These are phyloP conservation scores for Xylariaceae sp. DNA, from an alignment of 2,329 filamentous ascomycete genomes.

Conservation along the genomic window DNA sequence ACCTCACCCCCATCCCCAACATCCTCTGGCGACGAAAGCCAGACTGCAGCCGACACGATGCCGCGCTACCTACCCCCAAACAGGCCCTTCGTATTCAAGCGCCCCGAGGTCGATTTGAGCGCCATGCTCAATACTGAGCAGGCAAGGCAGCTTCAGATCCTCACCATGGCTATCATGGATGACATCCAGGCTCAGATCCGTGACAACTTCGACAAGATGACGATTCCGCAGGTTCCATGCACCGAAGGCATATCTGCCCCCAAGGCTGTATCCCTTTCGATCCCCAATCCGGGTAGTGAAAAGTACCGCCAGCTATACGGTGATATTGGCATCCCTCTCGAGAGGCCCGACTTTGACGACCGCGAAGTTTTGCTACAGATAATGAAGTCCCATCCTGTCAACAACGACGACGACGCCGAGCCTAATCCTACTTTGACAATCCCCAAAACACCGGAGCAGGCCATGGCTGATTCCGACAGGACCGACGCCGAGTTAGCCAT, in stretches of 20 bases:
- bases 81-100: constrained; percentile 32
- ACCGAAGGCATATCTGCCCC: constrained; percentile 27
- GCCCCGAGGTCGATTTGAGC: constrained; percentile 46
- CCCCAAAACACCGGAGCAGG: constrained; percentile 30
- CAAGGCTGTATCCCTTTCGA: constrained; percentile 27
- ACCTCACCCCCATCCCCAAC: constrained; percentile 10
- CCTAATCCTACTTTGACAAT: constrained; percentile 21
- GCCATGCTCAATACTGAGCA: constrained; percentile 44
- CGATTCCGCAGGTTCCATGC: constrained; percentile 27
- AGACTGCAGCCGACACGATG: constrained; percentile 18
- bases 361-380: constrained; percentile 16
- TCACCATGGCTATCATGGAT: constrained; percentile 49
- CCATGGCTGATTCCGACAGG: constrained; percentile 32
- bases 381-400: constrained; percentile 12
- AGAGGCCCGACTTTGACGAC: constrained; percentile 24
- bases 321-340: constrained; percentile 22
- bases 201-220: constrained; percentile 47
- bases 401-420: constrained; percentile 1
- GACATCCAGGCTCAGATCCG: constrained; percentile 49
- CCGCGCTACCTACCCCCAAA: constrained; percentile 12
- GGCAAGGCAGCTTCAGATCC: constrained; percentile 46
- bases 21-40: constrained; percentile 26
- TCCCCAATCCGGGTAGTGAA: constrained; percentile 33
- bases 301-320: constrained; percentile 28
- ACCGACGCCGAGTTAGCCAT: constrained; percentile 32